Conservation (phyloP, 805 yeast genomes). For the Komagataella mondaviorum region DNA sequence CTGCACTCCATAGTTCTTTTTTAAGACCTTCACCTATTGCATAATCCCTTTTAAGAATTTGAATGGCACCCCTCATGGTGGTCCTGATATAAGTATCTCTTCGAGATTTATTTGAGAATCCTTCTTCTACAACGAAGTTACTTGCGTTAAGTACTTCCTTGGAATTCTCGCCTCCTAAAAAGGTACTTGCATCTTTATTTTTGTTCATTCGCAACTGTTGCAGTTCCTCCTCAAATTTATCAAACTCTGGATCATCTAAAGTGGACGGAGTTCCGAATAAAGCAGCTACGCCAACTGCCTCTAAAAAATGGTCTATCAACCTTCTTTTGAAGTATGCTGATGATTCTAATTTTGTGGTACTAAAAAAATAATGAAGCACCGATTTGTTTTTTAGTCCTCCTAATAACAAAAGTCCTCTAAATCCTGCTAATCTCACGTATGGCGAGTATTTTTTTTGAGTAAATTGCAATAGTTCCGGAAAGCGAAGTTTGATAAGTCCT, state of each 20-base stretch:
- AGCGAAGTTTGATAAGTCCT: constrained; percentile 37
- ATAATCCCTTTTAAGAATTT: constrained; percentile 46
- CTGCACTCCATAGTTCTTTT: constrained; percentile 50
- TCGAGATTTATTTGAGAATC: constrained; percentile 29
- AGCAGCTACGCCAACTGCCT: constrained; percentile 54
- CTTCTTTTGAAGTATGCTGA: constrained; percentile 37
- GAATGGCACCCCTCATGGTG: constrained; percentile 52
- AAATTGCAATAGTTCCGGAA: constrained; percentile 40
- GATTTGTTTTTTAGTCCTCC: constrained; percentile 66
- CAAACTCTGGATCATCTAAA: constrained; percentile 54
- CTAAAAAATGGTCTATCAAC: constrained; percentile 31
- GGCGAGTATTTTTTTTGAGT: constrained; percentile 31
- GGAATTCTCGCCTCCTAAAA: background rate
- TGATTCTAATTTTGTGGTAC: constrained; percentile 39
- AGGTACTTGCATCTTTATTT: constrained; percentile 4
- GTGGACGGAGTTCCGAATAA: constrained; percentile 43
- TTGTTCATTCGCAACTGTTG: constrained; percentile 2
- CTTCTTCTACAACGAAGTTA: constrained; percentile 42
- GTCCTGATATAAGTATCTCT: constrained; percentile 55
- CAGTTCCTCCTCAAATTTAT: constrained; percentile 2
- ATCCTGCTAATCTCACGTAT: constrained; percentile 53
- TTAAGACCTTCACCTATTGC: constrained; percentile 44
- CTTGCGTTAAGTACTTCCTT: constrained; percentile 9
- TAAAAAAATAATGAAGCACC: constrained; percentile 49
- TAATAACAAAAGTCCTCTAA: constrained; percentile 50